Conservation (phyloP, 2,329 filamentous ascomycete species). For the Monosporascus sp. region DNA sequence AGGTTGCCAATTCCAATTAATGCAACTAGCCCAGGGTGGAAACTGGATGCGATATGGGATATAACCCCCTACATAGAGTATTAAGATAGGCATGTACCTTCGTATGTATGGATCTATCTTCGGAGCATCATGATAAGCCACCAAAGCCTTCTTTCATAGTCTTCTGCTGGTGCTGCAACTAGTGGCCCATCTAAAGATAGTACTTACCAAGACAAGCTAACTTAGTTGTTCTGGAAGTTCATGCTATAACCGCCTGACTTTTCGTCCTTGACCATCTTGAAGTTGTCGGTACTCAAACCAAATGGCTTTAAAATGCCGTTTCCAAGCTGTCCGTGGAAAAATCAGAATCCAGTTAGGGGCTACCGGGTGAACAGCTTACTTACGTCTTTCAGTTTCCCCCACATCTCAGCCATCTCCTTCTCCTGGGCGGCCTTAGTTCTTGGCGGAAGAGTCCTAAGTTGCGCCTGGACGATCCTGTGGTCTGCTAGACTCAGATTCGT, state of each 20-base stretch:
- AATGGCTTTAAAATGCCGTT: constrained; percentile 92
- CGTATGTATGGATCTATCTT: no score
- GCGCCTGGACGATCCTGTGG: constrained; percentile 58
- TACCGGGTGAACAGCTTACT: constrained; percentile 24
- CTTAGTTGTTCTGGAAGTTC: constrained; percentile 59
- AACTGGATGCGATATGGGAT: neutral
- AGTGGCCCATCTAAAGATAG: neutral
- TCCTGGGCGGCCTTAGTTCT: constrained; percentile 74
- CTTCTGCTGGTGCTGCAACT: no score
- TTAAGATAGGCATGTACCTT: no score
- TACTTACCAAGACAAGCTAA: neutral
- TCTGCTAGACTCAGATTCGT: constrained; percentile 61
- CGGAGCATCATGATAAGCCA: no score
- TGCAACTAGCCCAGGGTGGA: neutral
- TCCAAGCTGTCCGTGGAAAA: constrained; percentile 51
- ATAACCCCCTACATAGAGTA: no score
- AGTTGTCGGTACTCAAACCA: constrained; percentile 89
- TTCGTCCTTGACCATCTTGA: constrained; percentile 89
- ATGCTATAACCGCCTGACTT: constrained; percentile 89
- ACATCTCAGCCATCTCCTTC: constrained; percentile 90
- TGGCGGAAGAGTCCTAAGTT: constrained; percentile 61
- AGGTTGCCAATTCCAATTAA: neutral
- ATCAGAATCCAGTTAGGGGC: constrained; percentile 6
- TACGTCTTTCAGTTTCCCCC: constrained; percentile 85
- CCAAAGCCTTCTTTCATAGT: no score